Percentiles rank a stretch among this genome's conserved stretches.
Evolutionary conservation across 2,329 filamentous ascomycete species (phyloP).

Genomic region (Rhinocladiella mackenziei): DNA sequence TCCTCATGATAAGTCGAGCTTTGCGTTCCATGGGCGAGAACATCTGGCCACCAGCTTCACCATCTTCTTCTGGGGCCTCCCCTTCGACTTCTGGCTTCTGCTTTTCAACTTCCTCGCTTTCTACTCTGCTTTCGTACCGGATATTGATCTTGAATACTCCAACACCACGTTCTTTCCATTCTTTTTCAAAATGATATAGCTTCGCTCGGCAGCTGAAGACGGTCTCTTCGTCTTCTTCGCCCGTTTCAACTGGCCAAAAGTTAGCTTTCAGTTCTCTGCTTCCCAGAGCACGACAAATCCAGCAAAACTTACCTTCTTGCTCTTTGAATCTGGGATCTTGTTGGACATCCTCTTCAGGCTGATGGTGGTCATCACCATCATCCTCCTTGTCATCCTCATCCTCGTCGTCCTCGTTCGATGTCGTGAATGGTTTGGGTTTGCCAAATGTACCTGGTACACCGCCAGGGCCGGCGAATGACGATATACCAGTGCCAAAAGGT

Average conservation of each 20-base stretch:
- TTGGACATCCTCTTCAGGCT: conserved; percentile 56
- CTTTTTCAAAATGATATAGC: conserved; percentile 71
- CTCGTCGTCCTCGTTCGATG: conserved; percentile 57
- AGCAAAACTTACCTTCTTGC: conserved; percentile 63
- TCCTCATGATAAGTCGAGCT: conserved; percentile 80
- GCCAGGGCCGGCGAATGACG: conserved; percentile 65
- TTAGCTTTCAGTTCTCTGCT: conserved; percentile 31
- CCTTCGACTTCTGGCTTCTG: conserved; percentile 30
- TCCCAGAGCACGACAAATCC: neutral
- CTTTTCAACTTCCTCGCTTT: conserved; percentile 50
- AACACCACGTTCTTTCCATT: conserved; percentile 70
- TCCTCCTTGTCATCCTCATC: conserved; percentile 48
- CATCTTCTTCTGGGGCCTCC: conserved; percentile 29
- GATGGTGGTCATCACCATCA: conserved; percentile 51
- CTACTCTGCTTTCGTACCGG: conserved; percentile 52
- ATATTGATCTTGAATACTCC: conserved; percentile 38
- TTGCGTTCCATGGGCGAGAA: conserved; percentile 32
- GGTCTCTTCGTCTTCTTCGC: conserved; percentile 77
- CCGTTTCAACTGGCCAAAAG: conserved; percentile 65
- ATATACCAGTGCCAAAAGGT: conserved; percentile 46
- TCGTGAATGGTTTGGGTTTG: conserved; percentile 63
- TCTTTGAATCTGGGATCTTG: conserved; percentile 47
- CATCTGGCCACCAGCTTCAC: conserved; percentile 40
- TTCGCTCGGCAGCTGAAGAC: conserved; percentile 74
- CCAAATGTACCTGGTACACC: conserved; percentile 46